Evolutionary conservation across 257 asterid species (phyloP).

Genomic region (Henckelia pumila): DNA sequence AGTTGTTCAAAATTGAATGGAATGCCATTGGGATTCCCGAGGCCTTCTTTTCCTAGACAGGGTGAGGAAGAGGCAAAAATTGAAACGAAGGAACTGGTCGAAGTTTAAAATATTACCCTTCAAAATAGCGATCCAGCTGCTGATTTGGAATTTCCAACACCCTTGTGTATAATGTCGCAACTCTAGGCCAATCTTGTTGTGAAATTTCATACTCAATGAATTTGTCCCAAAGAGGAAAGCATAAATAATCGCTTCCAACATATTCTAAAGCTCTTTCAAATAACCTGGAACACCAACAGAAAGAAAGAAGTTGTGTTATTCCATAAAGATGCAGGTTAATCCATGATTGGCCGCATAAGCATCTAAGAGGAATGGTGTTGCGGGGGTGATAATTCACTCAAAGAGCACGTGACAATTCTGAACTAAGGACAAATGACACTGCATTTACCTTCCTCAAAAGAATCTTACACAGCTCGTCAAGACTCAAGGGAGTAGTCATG

Average conservation of each 20-base stretch:
- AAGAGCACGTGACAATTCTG: constrained; percentile 59
- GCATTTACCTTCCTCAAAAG: constrained; percentile 81
- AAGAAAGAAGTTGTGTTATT: constrained; percentile 27
- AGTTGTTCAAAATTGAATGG: background rate
- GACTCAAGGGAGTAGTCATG: constrained; percentile 46
- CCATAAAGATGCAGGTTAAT: constrained; percentile 23
- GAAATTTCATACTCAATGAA: constrained; percentile 85
- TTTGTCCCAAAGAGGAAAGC: constrained; percentile 98
- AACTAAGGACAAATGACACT: constrained; percentile 44
- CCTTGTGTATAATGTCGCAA: constrained; percentile 79
- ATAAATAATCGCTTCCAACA: constrained; percentile 90
- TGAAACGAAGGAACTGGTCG: background rate
- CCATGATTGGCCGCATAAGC: constrained; percentile 36
- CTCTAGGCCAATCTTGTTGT: constrained; percentile 82
- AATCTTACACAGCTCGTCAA: constrained; percentile 77
- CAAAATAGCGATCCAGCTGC: constrained; percentile 96
- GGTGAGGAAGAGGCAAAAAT: background rate
- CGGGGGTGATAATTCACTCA: constrained; percentile 51
- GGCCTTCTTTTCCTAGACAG: background rate
- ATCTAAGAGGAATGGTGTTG: constrained; percentile 34
- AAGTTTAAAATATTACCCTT: constrained; percentile 57
- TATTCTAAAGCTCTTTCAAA: constrained; percentile 93
- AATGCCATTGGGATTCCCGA: background rate
- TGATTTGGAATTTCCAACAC: constrained; percentile 85
- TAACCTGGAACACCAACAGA: constrained; percentile 58